Evolutionary conservation across 1,284 basidiomycete genomes (phyloP).

Genomic region (Thecaphora frezii): DNA sequence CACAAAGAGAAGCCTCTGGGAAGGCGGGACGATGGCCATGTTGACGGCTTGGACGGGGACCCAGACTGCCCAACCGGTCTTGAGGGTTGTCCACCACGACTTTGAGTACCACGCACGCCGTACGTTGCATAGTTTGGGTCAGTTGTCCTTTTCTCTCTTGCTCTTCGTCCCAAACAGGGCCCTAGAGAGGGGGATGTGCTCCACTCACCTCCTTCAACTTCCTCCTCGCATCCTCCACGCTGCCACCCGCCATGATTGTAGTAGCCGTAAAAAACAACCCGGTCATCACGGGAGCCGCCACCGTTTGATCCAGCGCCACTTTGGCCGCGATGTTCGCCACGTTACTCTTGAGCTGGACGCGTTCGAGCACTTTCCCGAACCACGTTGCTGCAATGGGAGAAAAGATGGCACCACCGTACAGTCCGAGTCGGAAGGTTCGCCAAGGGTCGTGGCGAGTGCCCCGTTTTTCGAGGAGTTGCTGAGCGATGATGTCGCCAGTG

Average conservation of each 20-base stretch:
- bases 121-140: too few species aligned
- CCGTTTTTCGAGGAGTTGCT: slow-evolving; percentile 42
- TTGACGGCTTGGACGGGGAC: slow-evolving; percentile 47
- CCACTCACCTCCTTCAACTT: slow-evolving; percentile 27
- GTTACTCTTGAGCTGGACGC: slow-evolving; percentile 19
- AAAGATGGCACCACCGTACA: slow-evolving; percentile 51
- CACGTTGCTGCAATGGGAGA: slow-evolving; percentile 40
- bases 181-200: not conserved
- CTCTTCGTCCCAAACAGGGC: not conserved
- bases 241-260: slow-evolving; percentile 33
- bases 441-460: slow-evolving; percentile 26
- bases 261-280: slow-evolving; percentile 42
- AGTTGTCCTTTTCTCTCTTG: not conserved
- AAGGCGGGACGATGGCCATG: slow-evolving; percentile 40
- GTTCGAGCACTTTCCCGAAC: slow-evolving; percentile 42
- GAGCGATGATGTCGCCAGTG: slow-evolving; percentile 47
- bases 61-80: slow-evolving; percentile 47
- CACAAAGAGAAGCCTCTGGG: slow-evolving; percentile 43
- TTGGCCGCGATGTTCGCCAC: slow-evolving; percentile 37
- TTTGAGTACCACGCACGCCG: not conserved
- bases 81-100: slow-evolving; percentile 41
- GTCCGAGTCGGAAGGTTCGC: slow-evolving; percentile 29
- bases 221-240: slow-evolving; percentile 15
- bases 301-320: slow-evolving; percentile 41
- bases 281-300: slow-evolving; percentile 36